Evolutionary conservation across 805 yeast genomes (phyloP).

Genomic region (Schwanniomyces pseudopolymorphus): DNA sequence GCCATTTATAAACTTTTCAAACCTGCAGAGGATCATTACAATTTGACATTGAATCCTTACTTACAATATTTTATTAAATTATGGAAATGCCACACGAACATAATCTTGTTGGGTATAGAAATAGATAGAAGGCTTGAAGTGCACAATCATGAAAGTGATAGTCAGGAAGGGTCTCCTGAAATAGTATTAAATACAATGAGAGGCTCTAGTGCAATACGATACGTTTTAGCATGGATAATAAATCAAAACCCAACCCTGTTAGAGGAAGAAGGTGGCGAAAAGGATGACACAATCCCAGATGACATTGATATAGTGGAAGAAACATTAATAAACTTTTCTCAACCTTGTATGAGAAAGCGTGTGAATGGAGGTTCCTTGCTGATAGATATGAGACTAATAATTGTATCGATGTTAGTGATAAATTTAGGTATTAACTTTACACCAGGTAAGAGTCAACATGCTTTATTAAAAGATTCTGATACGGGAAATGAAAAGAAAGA

Average conservation of each 20-base stretch:
- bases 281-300: slow-evolving; percentile 3
- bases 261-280: slow-evolving; percentile 8
- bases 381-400: slow-evolving; percentile 57
- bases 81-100: slow-evolving; percentile 67
- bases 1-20: slow-evolving; percentile 32
- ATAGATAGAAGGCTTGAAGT: slow-evolving; percentile 38
- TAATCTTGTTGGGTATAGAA: slow-evolving; percentile 60
- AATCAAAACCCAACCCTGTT: slow-evolving; percentile 25
- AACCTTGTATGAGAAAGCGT: slow-evolving; percentile 62
- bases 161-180: slow-evolving; percentile 29
- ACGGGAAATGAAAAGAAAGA: slow-evolving; percentile 11
- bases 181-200: slow-evolving; percentile 40
- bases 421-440: slow-evolving; percentile 22
- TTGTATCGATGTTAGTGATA: slow-evolving; percentile 47
- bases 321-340: slow-evolving; percentile 58
- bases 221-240: slow-evolving; percentile 58
- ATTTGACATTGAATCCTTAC: slow-evolving; percentile 60
- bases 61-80: slow-evolving; percentile 52
- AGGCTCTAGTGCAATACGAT: slow-evolving; percentile 64
- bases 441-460: not conserved
- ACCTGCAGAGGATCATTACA: slow-evolving; percentile 23
- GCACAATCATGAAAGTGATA: slow-evolving; percentile 24
- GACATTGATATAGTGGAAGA: slow-evolving; percentile 60
- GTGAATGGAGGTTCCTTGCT: slow-evolving; percentile 58
- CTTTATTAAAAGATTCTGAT: not conserved